Base-by-base conservation (phyloP, 305 asterid species). In the Stenogyne calaminthoides region DNA sequence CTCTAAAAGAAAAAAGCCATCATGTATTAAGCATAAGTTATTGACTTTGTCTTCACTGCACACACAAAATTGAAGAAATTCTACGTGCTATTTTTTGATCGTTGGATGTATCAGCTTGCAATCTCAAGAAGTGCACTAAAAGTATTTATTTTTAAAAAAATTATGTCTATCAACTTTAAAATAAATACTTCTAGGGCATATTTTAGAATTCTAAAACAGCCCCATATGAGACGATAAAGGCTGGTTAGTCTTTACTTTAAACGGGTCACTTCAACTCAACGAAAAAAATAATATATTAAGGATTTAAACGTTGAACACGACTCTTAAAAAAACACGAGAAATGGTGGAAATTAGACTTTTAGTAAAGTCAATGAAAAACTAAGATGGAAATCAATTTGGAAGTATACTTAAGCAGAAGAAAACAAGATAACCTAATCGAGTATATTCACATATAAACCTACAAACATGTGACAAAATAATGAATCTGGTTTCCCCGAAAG, bases 301-400 rank as follows among this genome's bases (percentile, higher is more conserved):
- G 14, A 58, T 44, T 44, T 22, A 52, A 58, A 39, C 40, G 55
- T 22, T 9, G 52, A 39, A 55, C 55, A 19, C 1, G 14, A 69
- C 36, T 6, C 64, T 3, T 16, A 36, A 54, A 25, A 25, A 37
- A 63, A 39, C 71, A 73, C 56, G 55, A 62, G 71, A 63, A 29
- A 57, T 11, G 71, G 77, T 64, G 64, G 60, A 70, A 39, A 37
- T 64, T 22, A 73, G 77, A 64, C 64, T 64, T 64, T 64, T 52
- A 20, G 70, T 10, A 73, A 64, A 73, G 77, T 73, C 72, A 64
- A 73, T 54, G 46, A 52, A 7, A 27, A 15, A 37, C 42, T 12
- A 20, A 22, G 42, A 61, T 1, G 67, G 29, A 16, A 16, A 34
- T 34, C 14, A 60, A 60, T 32, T 60, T n/a, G 65, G 20, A 32